Evolutionary conservation across 2,329 filamentous ascomycete genomes (phyloP).

Genomic region (Rutstroemia sp.): DNA sequence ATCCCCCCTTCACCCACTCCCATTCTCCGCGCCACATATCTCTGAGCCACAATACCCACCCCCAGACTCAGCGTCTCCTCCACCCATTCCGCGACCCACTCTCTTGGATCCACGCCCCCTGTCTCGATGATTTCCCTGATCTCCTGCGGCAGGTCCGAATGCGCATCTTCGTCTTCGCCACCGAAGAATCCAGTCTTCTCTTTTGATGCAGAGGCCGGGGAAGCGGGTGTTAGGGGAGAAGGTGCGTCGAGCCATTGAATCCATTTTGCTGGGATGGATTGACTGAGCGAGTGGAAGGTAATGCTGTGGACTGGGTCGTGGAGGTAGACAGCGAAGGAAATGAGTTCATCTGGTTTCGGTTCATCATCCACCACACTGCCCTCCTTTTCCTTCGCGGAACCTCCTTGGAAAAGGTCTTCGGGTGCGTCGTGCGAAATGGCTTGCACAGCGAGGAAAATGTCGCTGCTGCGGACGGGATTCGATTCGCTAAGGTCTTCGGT

Average conservation of each 20-base stretch:
- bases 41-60: slow-evolving; percentile 82
- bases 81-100: slow-evolving; percentile 97
- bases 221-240: slow-evolving; percentile 45
- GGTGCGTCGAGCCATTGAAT: slow-evolving; percentile 83
- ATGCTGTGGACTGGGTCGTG: slow-evolving; percentile 89
- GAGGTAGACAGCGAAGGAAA: slow-evolving; percentile 72
- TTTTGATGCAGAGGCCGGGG: slow-evolving; percentile 23
- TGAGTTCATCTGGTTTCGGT: slow-evolving; percentile 48
- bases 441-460: slow-evolving; percentile 94
- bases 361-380: slow-evolving; percentile 44
- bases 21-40: slow-evolving; percentile 93
- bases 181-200: slow-evolving; percentile 25
- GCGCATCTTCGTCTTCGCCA: slow-evolving; percentile 35
- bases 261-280: slow-evolving; percentile 79
- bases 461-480: slow-evolving; percentile 85
- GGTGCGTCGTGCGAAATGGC: slow-evolving; percentile 64
- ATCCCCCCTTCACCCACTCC: slow-evolving; percentile 78
- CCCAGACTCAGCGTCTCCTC: slow-evolving; percentile 76
- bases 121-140: slow-evolving; percentile 77
- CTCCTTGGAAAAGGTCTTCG: slow-evolving; percentile 59
- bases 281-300: slow-evolving; percentile 74
- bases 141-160: slow-evolving; percentile 62
- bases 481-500: slow-evolving; percentile 71
- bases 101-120: slow-evolving; percentile 77
- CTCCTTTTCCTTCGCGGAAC: slow-evolving; percentile 48